These are phyloP conservation scores for Lachnellula arida DNA, from an alignment of 2,329 filamentous ascomycete genomes.

Conservation along the genomic window DNA sequence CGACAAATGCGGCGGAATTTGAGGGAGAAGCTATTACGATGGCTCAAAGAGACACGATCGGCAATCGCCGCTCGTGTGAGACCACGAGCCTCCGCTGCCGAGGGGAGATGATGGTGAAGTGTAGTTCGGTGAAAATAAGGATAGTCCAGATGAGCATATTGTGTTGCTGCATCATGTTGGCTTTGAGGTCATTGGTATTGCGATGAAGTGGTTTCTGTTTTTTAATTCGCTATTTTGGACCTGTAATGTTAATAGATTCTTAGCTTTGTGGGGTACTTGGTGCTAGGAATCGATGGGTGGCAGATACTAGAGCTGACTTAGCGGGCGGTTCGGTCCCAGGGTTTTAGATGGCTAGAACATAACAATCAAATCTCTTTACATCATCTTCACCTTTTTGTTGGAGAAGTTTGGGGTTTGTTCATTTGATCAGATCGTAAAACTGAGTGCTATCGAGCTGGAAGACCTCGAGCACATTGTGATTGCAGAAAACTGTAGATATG, in stretches of 20 bases:
- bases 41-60: conserved; percentile 26
- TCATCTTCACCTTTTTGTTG: background rate
- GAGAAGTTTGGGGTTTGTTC: too few relatives aligned
- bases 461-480: too few relatives aligned
- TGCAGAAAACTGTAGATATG: too few relatives aligned
- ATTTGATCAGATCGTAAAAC: too few relatives aligned
- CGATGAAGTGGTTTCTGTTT: background rate
- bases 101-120: conserved; percentile 1
- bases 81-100: conserved; percentile 10
- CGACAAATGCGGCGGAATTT: conserved; percentile 19
- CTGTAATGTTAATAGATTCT: conserved; percentile 5
- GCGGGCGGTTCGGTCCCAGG: background rate
- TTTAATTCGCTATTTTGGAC: conserved; percentile 3
- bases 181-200: conserved; percentile 10
- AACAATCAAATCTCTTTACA: background rate
- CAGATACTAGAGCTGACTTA: background rate
- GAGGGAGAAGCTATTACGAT: conserved; percentile 24
- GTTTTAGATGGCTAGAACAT: background rate
- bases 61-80: conserved; percentile 23
- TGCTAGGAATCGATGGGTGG: background rate
- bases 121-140: background rate
- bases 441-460: too few relatives aligned
- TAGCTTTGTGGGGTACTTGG: conserved; percentile 3
- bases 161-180: conserved; percentile 3
- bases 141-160: background rate